Conservation (phyloP, 352 stramenopile species). For the Globisporangium ultimum region DNA sequence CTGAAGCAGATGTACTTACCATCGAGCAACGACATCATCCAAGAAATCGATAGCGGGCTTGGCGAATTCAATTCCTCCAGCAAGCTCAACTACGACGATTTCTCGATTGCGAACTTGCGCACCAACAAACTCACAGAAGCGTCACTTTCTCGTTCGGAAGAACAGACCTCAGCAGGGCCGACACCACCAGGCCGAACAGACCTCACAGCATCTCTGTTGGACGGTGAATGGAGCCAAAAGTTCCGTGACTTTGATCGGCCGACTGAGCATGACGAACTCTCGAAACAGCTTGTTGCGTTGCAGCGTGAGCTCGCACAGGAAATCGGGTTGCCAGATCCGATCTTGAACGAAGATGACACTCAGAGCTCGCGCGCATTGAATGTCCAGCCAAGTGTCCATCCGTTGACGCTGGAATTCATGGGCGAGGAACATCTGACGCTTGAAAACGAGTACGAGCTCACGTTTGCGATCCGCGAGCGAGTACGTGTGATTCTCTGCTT, state of each 20-base stretch:
- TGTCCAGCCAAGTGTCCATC: slow-evolving; percentile 67
- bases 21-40: slow-evolving; percentile 80
- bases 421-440: slow-evolving; percentile 76
- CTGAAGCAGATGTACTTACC: slow-evolving; percentile 83
- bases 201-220: slow-evolving; percentile 46
- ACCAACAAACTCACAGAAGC: slow-evolving; percentile 8
- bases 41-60: slow-evolving; percentile 78
- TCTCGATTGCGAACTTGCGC: slow-evolving; percentile 16
- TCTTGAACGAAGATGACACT: slow-evolving; percentile 61
- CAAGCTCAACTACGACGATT: slow-evolving; percentile 12
- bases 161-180: slow-evolving; percentile 18
- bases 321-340: slow-evolving; percentile 62
- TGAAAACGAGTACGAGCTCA: slow-evolving; percentile 70
- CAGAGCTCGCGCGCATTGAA: slow-evolving; percentile 61
- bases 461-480: slow-evolving; percentile 67
- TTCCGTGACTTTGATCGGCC: slow-evolving; percentile 79
- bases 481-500: slow-evolving; percentile 64
- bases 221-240: slow-evolving; percentile 77
- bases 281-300: slow-evolving; percentile 64
- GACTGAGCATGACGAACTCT: slow-evolving; percentile 74
- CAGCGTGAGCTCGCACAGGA: slow-evolving; percentile 72
- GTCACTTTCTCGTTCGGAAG: slow-evolving; percentile 33
- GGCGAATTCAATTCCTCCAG: slow-evolving; percentile 19
- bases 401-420: slow-evolving; percentile 83
- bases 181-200: slow-evolving; percentile 28